These are phyloP conservation scores for Sporothrix protearum DNA, from an alignment of 2,329 filamentous ascomycete genomes.

Conservation along the genomic window DNA sequence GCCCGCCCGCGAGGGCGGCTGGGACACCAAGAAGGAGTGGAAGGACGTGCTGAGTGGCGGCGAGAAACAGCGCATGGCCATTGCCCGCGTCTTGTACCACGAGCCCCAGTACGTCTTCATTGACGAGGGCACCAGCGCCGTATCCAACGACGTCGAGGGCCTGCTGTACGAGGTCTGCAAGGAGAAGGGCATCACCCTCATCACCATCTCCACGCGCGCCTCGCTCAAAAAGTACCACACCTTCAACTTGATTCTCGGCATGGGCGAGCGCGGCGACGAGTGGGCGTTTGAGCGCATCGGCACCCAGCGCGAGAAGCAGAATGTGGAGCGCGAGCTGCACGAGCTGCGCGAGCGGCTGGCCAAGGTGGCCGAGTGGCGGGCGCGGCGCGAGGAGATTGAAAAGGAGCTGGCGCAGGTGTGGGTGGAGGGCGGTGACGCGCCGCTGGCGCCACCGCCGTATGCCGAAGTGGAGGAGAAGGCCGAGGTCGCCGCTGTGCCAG, in stretches of 20 bases:
- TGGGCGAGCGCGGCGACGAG: constrained; percentile 74
- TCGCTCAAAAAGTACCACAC: constrained; percentile 95
- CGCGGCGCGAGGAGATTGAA: constrained; percentile 75
- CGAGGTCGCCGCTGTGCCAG: background rate
- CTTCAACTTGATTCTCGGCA: constrained; percentile 80
- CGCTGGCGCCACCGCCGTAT: constrained; percentile 51
- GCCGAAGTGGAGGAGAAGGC: constrained; percentile 30
- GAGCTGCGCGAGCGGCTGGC: constrained; percentile 76
- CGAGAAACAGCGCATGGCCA: constrained; percentile 93
- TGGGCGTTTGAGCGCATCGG: constrained; percentile 95
- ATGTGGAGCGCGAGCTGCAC: constrained; percentile 84
- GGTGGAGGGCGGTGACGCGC: constrained; percentile 50
- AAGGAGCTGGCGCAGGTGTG: constrained; percentile 66
- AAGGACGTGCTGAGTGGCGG: constrained; percentile 96
- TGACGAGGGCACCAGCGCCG: constrained; percentile 92
- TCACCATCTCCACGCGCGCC: constrained; percentile 91
- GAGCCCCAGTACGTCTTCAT: constrained; percentile 92
- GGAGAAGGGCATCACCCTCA: constrained; percentile 86
- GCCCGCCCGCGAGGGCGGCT: constrained; percentile 86
- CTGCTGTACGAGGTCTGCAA: constrained; percentile 91
- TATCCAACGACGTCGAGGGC: constrained; percentile 91
- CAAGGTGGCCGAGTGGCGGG: constrained; percentile 81
- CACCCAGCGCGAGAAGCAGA: constrained; percentile 86
- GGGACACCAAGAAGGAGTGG: constrained; percentile 97
- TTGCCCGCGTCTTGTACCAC: constrained; percentile 88